Conservation (phyloP, 495 filamentous ascomycete species). For the Aspergillus asperescens region DNA sequence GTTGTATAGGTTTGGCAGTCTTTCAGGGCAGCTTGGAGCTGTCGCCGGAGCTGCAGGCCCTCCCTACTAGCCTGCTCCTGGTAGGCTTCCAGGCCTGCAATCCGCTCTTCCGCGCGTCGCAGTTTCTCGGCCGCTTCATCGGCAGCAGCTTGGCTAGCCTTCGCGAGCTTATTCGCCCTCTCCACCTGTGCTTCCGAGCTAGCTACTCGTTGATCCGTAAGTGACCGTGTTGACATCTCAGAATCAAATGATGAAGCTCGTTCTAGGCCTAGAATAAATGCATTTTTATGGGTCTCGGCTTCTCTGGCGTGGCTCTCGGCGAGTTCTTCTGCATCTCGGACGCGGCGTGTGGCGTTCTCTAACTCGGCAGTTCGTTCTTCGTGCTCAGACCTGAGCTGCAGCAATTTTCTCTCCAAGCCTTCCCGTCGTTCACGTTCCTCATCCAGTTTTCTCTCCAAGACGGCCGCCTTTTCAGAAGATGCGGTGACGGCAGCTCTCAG, state of each 20-base stretch:
- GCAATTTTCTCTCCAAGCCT: slow-evolving; percentile 69
- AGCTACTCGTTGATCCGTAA: slow-evolving; percentile 67
- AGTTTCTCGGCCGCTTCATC: slow-evolving; percentile 83
- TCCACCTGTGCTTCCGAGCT: slow-evolving; percentile 76
- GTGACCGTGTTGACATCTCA: slow-evolving; percentile 44
- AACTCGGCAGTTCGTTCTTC: slow-evolving; percentile 79
- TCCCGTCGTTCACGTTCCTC: slow-evolving; percentile 77
- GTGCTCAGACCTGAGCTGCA: slow-evolving; percentile 75
- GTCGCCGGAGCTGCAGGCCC: slow-evolving; percentile 78
- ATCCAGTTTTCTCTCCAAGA: slow-evolving; percentile 76
- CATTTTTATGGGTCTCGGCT: slow-evolving; percentile 77
- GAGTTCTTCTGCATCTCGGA: slow-evolving; percentile 84
- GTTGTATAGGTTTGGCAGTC: slow-evolving; percentile 73
- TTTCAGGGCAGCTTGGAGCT: slow-evolving; percentile 75
- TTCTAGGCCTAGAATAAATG: slow-evolving; percentile 76
- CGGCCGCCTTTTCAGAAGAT: slow-evolving; percentile 63
- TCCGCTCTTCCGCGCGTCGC: slow-evolving; percentile 86
- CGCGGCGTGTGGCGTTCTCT: slow-evolving; percentile 62
- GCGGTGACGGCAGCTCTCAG: slow-evolving; percentile 75
- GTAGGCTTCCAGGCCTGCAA: slow-evolving; percentile 91
- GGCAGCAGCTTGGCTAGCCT: slow-evolving; percentile 85
- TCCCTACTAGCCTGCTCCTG: slow-evolving; percentile 96
- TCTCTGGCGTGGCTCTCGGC: slow-evolving; percentile 84
- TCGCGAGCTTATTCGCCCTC: slow-evolving; percentile 70
- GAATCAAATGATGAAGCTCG: slow-evolving; percentile 47